phyloP scores from a whole-genome alignment of 2,329 filamentous ascomycete genomes.

The Monilinia laxa region DNA sequence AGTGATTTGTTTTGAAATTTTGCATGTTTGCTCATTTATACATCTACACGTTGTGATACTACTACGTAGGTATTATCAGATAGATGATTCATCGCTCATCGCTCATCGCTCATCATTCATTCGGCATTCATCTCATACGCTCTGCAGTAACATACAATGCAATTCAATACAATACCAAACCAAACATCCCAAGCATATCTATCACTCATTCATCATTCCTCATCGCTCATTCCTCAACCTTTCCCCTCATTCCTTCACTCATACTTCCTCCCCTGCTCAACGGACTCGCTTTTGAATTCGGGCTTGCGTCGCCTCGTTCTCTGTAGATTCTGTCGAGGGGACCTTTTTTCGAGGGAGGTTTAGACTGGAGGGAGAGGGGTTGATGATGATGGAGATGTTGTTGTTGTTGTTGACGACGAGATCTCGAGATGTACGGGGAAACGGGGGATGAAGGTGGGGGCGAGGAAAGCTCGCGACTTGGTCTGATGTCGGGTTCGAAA shows the following conservation, averaged over 20 bases:
- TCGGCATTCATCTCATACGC: too few species aligned
- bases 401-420: neutral
- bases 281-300: conserved; percentile 10
- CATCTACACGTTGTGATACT: neutral
- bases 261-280: conserved; percentile 14
- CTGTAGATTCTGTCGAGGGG: conserved; percentile 1
- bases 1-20: too few species aligned
- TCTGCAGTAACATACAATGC: neutral
- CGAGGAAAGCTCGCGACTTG: neutral
- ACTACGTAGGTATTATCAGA: neutral
- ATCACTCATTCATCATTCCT: too few species aligned
- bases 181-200: neutral
- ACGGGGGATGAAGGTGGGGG: conserved; percentile 9
- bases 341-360: neutral
- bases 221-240: neutral
- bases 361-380: too few species aligned
- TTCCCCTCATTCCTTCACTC: neutral
- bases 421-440: conserved; percentile 9
- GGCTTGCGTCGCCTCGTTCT: neutral
- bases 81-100: too few species aligned
- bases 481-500: neutral
- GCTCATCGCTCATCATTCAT: too few species aligned
- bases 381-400: neutral
- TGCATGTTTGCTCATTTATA: neutral
- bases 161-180: neutral